These are phyloP conservation scores for Mastigamoeba balamuthi DNA, from an alignment of 78 protist species.

Conservation along the genomic window DNA sequence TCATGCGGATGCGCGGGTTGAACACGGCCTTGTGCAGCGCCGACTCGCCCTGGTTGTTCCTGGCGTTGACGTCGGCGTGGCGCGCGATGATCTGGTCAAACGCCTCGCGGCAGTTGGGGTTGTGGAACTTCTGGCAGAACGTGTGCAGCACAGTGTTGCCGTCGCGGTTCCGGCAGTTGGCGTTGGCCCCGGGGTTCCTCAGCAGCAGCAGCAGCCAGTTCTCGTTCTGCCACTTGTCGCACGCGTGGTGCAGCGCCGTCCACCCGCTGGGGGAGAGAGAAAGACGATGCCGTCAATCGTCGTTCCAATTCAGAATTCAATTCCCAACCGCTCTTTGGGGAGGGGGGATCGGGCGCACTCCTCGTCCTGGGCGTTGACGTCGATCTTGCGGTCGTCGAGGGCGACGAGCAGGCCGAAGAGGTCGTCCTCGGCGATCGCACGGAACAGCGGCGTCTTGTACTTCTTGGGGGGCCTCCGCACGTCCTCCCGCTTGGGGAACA, in stretches of 20 bases:
- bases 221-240: neutral
- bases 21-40: slow-evolving; percentile 52
- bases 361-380: neutral
- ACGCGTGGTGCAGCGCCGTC: neutral
- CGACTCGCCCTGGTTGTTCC: slow-evolving; percentile 44
- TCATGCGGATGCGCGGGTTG: slow-evolving; percentile 30
- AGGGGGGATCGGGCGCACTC: too few species aligned
- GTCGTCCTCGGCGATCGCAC: neutral
- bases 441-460: too few species aligned
- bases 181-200: neutral
- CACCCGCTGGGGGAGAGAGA: too few species aligned
- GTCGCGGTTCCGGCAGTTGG: slow-evolving; percentile 14
- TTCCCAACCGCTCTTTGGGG: too few species aligned
- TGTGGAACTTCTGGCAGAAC: slow-evolving; percentile 37
- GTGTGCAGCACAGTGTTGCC: slow-evolving; percentile 52
- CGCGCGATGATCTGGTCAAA: slow-evolving; percentile 26
- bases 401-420: neutral
- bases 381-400: neutral
- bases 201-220: slow-evolving; percentile 6
- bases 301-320: too few species aligned
- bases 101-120: slow-evolving; percentile 37
- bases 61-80: slow-evolving; percentile 42
- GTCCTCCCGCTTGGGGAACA: too few species aligned
- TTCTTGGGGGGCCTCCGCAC: too few species aligned
- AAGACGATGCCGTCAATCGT: too few species aligned